Conservation (phyloP, 139 green algal species). For the Chlamydomonas sp. region DNA sequence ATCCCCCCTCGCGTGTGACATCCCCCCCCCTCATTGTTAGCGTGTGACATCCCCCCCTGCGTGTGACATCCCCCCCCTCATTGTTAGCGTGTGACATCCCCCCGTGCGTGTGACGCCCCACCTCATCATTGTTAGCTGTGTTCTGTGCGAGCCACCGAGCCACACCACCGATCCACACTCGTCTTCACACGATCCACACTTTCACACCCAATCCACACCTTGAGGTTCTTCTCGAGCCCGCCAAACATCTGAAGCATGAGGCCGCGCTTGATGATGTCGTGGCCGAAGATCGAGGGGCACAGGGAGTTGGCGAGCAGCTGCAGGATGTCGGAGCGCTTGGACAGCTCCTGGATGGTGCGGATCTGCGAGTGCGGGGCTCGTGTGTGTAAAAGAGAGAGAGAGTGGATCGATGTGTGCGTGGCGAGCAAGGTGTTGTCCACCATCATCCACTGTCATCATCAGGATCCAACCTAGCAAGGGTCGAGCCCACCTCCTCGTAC, state of each 20-base stretch:
- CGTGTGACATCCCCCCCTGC: no score
- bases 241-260: constrained; percentile 61
- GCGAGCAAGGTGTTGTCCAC: neutral
- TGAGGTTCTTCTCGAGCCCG: constrained; percentile 54
- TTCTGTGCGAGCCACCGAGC: no score
- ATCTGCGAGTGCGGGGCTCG: constrained; percentile 10
- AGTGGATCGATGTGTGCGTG: constrained; percentile 2
- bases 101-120: no score
- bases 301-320: constrained; percentile 75
- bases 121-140: no score
- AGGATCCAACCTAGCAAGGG: constrained; percentile 3
- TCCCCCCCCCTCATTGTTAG: no score
- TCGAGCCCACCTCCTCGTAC: constrained; percentile 12
- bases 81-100: no score
- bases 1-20: no score
- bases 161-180: no score
- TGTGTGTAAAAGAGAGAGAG: no score
- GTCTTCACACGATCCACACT: no score
- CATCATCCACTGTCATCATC: neutral
- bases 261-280: constrained; percentile 82
- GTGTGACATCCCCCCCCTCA: no score
- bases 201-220: no score
- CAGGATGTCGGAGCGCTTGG: constrained; percentile 51
- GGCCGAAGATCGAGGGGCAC: constrained; percentile 94
- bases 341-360: constrained; percentile 36